Percentiles rank a stretch among this genome's conserved stretches.
Conservation (phyloP, 2,329 filamentous ascomycete species). For the Zasmidium cellare region DNA sequence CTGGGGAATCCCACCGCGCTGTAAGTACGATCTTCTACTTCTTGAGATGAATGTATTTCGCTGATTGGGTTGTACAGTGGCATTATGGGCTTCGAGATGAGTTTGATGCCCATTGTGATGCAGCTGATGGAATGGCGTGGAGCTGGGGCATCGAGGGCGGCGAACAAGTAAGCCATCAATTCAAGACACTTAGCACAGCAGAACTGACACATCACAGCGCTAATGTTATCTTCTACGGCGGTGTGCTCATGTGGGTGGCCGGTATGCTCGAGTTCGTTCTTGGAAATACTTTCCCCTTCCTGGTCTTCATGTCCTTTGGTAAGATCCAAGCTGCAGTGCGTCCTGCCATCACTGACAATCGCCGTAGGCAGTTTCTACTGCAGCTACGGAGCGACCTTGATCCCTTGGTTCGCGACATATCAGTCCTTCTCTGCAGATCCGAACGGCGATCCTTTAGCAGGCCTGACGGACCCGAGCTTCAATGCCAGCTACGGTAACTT, state of each 20-base stretch:
- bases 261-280: conserved; percentile 22
- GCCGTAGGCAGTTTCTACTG: conserved; percentile 21
- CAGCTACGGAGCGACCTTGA: conserved; percentile 15
- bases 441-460: conserved; percentile 7
- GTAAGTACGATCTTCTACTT: conserved; percentile 5
- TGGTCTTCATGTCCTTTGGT: conserved; percentile 25
- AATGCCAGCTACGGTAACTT: conserved; percentile 17
- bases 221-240: conserved; percentile 23
- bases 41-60: neutral
- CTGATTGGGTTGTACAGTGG: conserved; percentile 3
- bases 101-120: conserved; percentile 23
- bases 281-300: conserved; percentile 25
- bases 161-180: conserved; percentile 19
- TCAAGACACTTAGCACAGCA: neutral
- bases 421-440: conserved; percentile 17
- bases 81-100: conserved; percentile 24
- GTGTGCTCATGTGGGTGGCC: conserved; percentile 21
- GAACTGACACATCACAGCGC: conserved; percentile 4
- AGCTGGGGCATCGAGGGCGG: conserved; percentile 11
- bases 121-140: conserved; percentile 25
- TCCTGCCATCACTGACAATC: neutral
- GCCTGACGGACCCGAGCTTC: conserved; percentile 9
- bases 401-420: conserved; percentile 20
- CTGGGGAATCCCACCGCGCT: conserved; percentile 23
- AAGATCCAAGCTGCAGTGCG: neutral